Evolutionary conservation across 345 rosid genomes (phyloP).

Genomic region (Garcia nutans): DNA sequence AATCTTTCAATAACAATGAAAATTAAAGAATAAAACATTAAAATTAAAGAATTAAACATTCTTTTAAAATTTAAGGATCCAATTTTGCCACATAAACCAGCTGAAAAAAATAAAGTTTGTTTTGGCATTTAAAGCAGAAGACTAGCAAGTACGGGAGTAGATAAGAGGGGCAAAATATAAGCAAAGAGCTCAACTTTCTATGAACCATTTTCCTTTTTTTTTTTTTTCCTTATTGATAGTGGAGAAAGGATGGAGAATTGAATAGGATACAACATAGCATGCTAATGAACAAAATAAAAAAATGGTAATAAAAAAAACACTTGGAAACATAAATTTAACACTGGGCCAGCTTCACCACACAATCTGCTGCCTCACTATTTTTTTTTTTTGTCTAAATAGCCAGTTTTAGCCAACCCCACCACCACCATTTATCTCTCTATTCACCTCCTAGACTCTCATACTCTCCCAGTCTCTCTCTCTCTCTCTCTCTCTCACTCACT

Average conservation of each 20-base stretch:
- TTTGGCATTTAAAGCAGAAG: too few relatives aligned
- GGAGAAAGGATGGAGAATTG: background rate
- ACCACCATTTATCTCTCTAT: background rate
- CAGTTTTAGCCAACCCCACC: background rate
- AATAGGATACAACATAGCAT: background rate
- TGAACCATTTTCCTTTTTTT: background rate
- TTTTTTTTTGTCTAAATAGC: slow-evolving; percentile 6
- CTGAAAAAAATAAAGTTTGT: background rate
- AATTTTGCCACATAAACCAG: background rate
- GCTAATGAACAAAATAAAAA: too few relatives aligned
- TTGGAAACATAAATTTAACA: slow-evolving; percentile 10
- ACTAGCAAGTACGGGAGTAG: too few relatives aligned
- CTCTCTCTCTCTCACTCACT: background rate
- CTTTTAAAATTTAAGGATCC: background rate
- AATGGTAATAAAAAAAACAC: background rate
- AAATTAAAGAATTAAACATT: too few relatives aligned
- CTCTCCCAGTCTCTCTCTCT: background rate
- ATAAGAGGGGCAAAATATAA: background rate
- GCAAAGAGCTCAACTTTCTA: slow-evolving; percentile 5
- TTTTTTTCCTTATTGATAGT: background rate
- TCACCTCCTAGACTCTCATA: background rate
- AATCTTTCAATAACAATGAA: too few relatives aligned
- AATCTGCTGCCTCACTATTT: slow-evolving; percentile 6
- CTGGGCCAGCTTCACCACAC: slow-evolving; percentile 6
- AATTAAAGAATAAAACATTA: too few relatives aligned